Evolutionary conservation across 1,139 yeast genomes (phyloP), one percentile per base, ranked within the genome.

Genomic region (Candida gigantensis): DNA sequence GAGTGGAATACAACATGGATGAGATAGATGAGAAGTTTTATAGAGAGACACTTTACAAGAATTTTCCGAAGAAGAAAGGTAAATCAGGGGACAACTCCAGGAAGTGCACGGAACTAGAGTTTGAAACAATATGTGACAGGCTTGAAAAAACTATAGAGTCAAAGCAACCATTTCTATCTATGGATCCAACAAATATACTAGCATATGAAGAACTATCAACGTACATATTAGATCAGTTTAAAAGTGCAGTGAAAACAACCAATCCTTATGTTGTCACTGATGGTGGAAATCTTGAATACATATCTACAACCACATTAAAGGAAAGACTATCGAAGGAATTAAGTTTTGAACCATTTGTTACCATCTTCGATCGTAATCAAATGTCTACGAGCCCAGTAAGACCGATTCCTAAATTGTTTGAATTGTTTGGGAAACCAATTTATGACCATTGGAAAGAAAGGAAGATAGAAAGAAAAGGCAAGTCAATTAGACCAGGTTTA

Each of bases 1-100:
- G 97, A 1, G 81, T 85, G 36, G 81, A 81, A 24, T 92, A 89
- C 60, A 84, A 84, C 59, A 79, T 94, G 85, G 98, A 94, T 61
- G 98, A 92, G 58, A 72, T 53, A 8, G 99, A 92, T 60, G 95
- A 82, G 28, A 75, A 62, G 42, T 90, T 84, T 55, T 60, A 87
- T 36, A 58, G 55, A 2, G 55, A 65, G 8, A 56, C 62, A 21
- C 44, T 69, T 35, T 76, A 77, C 45, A 63, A 64, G 28, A 51
- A 57, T 6, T 56, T 54, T 28, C 65, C 64, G 24, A 54, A 55
- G 35, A 37, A 32, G n/a, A 49, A 48, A 25, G 40, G 35, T 15
- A 55, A 47, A 28, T 37, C 44, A 5, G 51, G 52, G 5, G 49
- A 42, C n/a, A 48, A 57, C 35, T 42, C 47, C 3, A 35, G 51